A percentile compares a stretch with the other conserved stretches of the same genome.
Evolutionary conservation across 78 protist genomes (phyloP).

Genomic region (Salpingoeca rosetta): DNA sequence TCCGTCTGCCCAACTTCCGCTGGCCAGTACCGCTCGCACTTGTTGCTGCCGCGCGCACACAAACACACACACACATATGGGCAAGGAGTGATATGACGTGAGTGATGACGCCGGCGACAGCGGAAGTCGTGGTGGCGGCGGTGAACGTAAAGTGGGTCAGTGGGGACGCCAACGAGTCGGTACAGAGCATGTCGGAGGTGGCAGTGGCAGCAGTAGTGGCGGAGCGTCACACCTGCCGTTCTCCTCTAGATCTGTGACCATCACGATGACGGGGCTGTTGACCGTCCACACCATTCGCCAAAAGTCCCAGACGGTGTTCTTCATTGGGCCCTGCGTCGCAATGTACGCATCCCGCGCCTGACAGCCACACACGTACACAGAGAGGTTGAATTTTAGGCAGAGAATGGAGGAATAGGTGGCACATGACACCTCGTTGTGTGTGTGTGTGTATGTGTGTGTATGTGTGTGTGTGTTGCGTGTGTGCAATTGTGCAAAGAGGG

Average conservation of each 20-base stretch:
- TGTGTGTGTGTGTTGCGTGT: no score
- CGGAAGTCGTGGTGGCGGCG: no score
- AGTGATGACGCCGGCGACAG: no score
- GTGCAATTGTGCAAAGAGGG: no score
- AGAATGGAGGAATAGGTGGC: no score
- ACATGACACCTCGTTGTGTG: no score
- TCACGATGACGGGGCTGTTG: constrained; percentile 42
- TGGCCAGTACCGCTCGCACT: constrained; percentile 3
- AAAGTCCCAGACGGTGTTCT: constrained; percentile 47
- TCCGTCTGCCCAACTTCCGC: background rate
- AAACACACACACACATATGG: background rate
- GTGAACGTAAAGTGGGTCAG: no score
- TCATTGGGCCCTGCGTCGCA: constrained; percentile 64
- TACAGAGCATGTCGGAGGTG: no score
- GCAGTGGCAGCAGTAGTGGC: background rate
- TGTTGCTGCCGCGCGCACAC: background rate
- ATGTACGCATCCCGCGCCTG: constrained; percentile 17
- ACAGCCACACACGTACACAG: no score
- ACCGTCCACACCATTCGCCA: constrained; percentile 66
- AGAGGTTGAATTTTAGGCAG: no score
- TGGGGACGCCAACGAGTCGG: no score
- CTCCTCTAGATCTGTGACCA: constrained; percentile 48
- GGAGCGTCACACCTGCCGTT: constrained; percentile 34
- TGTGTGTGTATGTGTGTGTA: no score
- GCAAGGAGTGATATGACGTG: background rate